phyloP scores from a whole-genome alignment of 352 stramenopile species.

The Phytophthora sansomeana region DNA sequence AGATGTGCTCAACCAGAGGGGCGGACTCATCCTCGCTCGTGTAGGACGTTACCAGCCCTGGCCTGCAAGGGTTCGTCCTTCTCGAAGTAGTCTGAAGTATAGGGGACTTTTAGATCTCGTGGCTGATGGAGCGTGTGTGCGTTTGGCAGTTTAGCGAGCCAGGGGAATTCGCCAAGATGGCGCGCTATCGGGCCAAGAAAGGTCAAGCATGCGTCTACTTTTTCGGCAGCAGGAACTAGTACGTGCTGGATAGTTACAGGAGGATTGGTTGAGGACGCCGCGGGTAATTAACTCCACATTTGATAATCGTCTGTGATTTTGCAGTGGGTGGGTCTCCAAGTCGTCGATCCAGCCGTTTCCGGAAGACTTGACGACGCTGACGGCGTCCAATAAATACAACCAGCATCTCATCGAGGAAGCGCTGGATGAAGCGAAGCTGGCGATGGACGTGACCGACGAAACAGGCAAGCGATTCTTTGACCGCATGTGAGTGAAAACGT shows the following conservation, averaged over 20 bases:
- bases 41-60: conserved; percentile 85
- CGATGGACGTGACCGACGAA: conserved; percentile 68
- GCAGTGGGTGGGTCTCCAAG: conserved; percentile 81
- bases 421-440: conserved; percentile 75
- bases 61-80: conserved; percentile 65
- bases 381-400: conserved; percentile 78
- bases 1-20: conserved; percentile 78
- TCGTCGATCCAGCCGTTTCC: conserved; percentile 76
- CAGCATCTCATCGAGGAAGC: conserved; percentile 72
- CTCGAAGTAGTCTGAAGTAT: not conserved
- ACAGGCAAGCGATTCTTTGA: conserved; percentile 74
- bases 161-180: conserved; percentile 86
- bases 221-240: conserved; percentile 90
- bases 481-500: conserved; percentile 64
- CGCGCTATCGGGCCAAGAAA: conserved; percentile 75
- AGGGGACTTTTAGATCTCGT: not conserved
- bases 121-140: conserved; percentile 7
- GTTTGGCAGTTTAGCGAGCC: conserved; percentile 76
- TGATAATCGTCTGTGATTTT: conserved; percentile 5
- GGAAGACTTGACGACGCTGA: conserved; percentile 65
- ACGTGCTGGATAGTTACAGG: conserved; percentile 29
- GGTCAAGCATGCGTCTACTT: conserved; percentile 87
- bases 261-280: conserved; percentile 1
- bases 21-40: conserved; percentile 78
- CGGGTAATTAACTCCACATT: not conserved